Conservation (phyloP, 345 rosid genomes). For the Eucalyptus marginata region DNA sequence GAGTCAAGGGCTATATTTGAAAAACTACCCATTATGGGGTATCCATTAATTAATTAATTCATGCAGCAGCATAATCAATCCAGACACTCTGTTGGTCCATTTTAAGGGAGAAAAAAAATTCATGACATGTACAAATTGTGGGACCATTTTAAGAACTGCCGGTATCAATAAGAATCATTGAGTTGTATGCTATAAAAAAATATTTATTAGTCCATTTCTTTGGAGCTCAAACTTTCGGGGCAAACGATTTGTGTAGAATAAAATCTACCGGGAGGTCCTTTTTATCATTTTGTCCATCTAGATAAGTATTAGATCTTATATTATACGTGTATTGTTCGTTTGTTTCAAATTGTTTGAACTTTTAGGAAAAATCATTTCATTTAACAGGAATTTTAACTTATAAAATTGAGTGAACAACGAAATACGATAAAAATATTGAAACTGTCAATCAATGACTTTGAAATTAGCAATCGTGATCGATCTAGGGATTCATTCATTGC, state of each 20-base stretch:
- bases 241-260: neutral
- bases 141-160: neutral
- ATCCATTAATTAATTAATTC: neutral
- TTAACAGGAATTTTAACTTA: accelerated
- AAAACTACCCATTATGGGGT: neutral
- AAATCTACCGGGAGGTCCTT: neutral
- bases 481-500: neutral
- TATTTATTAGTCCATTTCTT: neutral
- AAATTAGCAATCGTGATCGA: neutral
- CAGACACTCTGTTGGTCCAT: neutral
- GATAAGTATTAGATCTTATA: neutral
- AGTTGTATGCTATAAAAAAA: neutral
- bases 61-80: neutral
- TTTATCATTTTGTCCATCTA: neutral
- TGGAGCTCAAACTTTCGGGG: neutral
- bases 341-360: neutral
- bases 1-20: neutral
- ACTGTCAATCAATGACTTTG: neutral
- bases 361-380: neutral
- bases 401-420: accelerated
- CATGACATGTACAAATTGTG: neutral
- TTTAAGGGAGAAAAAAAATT: neutral
- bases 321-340: neutral
- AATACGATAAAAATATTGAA: accelerated
- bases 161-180: neutral